These are phyloP conservation scores for Phialophora macrospora DNA, from an alignment of 2,329 filamentous ascomycete genomes.

Conservation along the genomic window DNA sequence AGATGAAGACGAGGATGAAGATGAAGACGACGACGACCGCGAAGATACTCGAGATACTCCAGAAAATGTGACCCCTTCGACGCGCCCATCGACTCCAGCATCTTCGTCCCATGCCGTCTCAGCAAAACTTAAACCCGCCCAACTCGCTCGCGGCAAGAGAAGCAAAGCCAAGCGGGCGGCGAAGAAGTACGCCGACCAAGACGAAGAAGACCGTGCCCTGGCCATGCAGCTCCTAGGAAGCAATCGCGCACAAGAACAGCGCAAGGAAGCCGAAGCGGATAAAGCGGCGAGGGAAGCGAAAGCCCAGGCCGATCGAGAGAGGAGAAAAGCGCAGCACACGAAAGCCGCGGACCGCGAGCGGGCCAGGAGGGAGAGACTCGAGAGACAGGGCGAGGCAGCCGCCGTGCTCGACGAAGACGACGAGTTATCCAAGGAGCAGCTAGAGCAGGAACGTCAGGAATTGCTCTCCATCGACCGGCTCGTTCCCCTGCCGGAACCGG, in stretches of 20 bases:
- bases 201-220: slow-evolving; percentile 86
- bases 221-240: slow-evolving; percentile 88
- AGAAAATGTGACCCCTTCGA: slow-evolving; percentile 19
- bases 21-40: slow-evolving; percentile 19
- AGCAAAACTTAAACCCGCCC: slow-evolving; percentile 35
- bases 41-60: slow-evolving; percentile 15
- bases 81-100: slow-evolving; percentile 31
- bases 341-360: slow-evolving; percentile 67
- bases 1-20: slow-evolving; percentile 13
- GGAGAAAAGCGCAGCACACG: slow-evolving; percentile 79
- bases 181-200: slow-evolving; percentile 89
- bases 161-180: slow-evolving; percentile 59
- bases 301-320: slow-evolving; percentile 70
- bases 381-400: slow-evolving; percentile 62
- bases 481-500: slow-evolving; percentile 75
- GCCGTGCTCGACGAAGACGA: slow-evolving; percentile 58
- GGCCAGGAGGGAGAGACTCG: slow-evolving; percentile 72
- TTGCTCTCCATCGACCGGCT: slow-evolving; percentile 69
- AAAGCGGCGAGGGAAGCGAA: slow-evolving; percentile 74
- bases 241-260: slow-evolving; percentile 65
- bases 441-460: slow-evolving; percentile 51
- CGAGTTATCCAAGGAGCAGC: slow-evolving; percentile 58
- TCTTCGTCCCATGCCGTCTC: slow-evolving; percentile 26
- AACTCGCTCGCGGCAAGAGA: slow-evolving; percentile 42
- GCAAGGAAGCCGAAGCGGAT: slow-evolving; percentile 67